Evolutionary conservation across 352 stramenopile species (phyloP), one percentile per base, ranked within the genome.

Genomic region (Elongisporangium senticosum): DNA sequence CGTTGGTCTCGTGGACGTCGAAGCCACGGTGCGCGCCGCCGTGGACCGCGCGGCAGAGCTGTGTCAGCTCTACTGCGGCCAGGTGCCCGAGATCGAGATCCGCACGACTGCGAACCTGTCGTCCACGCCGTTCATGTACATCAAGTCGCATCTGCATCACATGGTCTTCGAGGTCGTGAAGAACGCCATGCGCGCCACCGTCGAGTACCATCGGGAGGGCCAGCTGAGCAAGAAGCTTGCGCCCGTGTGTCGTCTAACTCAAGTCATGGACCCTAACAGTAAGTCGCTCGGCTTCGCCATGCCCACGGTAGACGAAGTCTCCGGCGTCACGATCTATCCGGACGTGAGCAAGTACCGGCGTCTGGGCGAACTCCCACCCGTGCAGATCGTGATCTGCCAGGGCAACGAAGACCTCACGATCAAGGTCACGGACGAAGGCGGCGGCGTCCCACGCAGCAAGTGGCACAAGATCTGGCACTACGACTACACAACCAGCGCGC

Each of bases 381-480:
- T 99, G 53, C 91, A 98, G 62, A 94, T 99, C 21, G 93, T 99
- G 22, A 98, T 99, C 62, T 98, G 95, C 40, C 96, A 99, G 69
- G 96, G 97, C 21, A 90, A 92, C 48, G 90, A 98, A 61, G 83
- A 93, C 61, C 67, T 98, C 19, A 98, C 98, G 2, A 99, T 99
- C 64, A 99, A 99, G 72, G 88, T 99, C 39, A 96, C 83, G 28
- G 98, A 99, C 71, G 96, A 99, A 74, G 98, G 97, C 21, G 97
- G 98, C 49, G 98, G 97, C 51, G 98, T 99, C 64, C 87, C 89
- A 13, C 83, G 98, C 28, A 98, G 87, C 64, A 90, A 98, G 51
- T 98, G 98, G 84, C 87, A 93, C 40, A 95, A 97, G 58, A 93
- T 99, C 63, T 99, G 96, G 95, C 95, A 93, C 53, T 99, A 99